Conservation (phyloP, 257 asterid genomes). For the Thymus mandschuricus region DNA sequence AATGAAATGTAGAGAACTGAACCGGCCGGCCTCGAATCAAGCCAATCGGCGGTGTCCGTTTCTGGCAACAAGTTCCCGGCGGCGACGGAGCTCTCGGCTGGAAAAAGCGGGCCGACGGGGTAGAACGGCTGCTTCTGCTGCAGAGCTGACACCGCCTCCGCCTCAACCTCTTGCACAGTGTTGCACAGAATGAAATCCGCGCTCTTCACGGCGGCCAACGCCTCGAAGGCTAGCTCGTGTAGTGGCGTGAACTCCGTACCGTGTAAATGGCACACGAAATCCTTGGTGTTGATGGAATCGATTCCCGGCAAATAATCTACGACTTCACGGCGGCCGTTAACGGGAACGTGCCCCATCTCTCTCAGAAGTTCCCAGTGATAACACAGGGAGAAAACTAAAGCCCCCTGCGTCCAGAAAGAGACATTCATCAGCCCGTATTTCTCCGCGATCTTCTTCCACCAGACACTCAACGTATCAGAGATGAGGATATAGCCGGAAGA, state of each 20-base stretch:
- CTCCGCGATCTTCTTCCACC: constrained; percentile 60
- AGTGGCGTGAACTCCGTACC: constrained; percentile 35
- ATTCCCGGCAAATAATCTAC: constrained; percentile 68
- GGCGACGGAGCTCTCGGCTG: constrained; percentile 24
- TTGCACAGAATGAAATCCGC: constrained; percentile 66
- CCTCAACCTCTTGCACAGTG: constrained; percentile 64
- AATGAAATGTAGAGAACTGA: constrained; percentile 56
- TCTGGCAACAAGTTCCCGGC: constrained; percentile 54
- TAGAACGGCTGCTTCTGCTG: constrained; percentile 45
- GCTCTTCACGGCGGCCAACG: constrained; percentile 45
- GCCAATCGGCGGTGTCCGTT: constrained; percentile 57
- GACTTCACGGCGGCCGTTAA: constrained; percentile 34
- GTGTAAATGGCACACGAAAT: constrained; percentile 56
- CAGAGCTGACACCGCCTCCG: constrained; percentile 44
- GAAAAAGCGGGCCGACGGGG: constrained; percentile 62
- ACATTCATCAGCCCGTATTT: constrained; percentile 56
- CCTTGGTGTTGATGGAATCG: constrained; percentile 52
- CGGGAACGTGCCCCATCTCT: constrained; percentile 61
- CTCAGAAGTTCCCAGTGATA: constrained; percentile 71
- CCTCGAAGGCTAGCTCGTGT: constrained; percentile 46
- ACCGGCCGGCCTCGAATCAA: constrained; percentile 47
- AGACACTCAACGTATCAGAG: constrained; percentile 65
- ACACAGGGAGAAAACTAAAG: constrained; percentile 57
- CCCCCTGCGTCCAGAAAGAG: constrained; percentile 82
- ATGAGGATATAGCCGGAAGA: constrained; percentile 51